A percentile compares a stretch with the other conserved stretches of the same genome.
These are phyloP conservation scores for Agarophyton chilense DNA, from an alignment of 23 red algal species.

Conservation along the genomic window DNA sequence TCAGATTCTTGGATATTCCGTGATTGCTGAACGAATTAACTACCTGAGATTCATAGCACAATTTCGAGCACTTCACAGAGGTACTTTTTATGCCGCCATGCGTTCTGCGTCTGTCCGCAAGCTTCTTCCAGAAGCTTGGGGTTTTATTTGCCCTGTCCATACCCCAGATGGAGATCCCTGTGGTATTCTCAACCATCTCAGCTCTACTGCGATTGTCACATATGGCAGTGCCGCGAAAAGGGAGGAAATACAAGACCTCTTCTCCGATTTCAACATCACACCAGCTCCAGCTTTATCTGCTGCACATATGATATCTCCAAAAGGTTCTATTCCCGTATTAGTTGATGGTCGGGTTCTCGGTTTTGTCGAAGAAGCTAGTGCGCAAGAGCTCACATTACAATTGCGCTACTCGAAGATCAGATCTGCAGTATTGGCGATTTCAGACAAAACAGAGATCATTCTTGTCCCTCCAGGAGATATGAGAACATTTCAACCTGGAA, in stretches of 20 bases:
- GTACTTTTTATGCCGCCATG: constrained; percentile 79
- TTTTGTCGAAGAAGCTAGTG: constrained; percentile 52
- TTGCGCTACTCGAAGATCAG: constrained; percentile 63
- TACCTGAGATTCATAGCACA: constrained; percentile 90
- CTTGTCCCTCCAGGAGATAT: constrained; percentile 31
- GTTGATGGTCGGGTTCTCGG: constrained; percentile 84
- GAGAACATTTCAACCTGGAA: constrained; percentile 68
- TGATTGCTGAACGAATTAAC: constrained; percentile 96
- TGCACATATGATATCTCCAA: constrained; percentile 42
- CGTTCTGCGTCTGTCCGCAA: constrained; percentile 77
- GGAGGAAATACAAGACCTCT: constrained; percentile 38
- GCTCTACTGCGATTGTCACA: constrained; percentile 36
- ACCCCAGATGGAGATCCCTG: constrained; percentile 98
- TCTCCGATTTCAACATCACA: constrained; percentile 44
- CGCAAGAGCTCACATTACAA: constrained; percentile 34
- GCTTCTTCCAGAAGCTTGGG: constrained; percentile 98
- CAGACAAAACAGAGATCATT: constrained; percentile 57
- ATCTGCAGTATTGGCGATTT: constrained; percentile 18
- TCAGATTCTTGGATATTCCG: constrained; percentile 75
- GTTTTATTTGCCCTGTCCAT: constrained; percentile 98
- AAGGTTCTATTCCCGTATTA: constrained; percentile 68
- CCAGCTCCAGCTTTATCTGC: constrained; percentile 61
- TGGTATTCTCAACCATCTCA: constrained; percentile 86
- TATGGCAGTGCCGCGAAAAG: constrained; percentile 36
- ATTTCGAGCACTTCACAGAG: constrained; percentile 93